Evolutionary conservation across 306 rosid genomes (phyloP), one percentile per base, ranked within the genome.

Genomic region (Alnus glutinosa): DNA sequence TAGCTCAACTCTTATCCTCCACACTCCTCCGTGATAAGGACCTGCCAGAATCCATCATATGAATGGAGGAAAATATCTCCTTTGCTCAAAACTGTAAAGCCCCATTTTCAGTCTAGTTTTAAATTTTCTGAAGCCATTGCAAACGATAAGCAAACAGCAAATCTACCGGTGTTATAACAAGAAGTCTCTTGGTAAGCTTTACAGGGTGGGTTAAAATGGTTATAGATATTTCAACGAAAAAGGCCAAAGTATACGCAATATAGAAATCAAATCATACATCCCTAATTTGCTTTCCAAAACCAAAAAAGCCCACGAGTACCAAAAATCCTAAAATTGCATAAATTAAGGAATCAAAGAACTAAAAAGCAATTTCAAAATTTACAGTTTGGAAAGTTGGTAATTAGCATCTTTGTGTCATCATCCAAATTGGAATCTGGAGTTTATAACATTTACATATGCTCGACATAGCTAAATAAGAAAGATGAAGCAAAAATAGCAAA

Each of bases 11-110:
- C 89, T 81, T 59, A 88, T 80, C 79, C 82, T 85, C 91, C 91
- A 88, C 81, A 88, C 89, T 63, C 89, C 89, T 49, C 89, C 89
- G 34, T 70, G 86, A 83, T 88, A 88, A 81, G 91, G 91, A 85
- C 91, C 91, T 88, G 86, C 62, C 72, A 83, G 61, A 44, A 88
- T 8, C 74, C 83, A 81, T 73, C 77, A 78, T 67, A 75, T 74
- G 64, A 16, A 90, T 74, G 78, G 16, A 59, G 77, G 64, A 50
- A 12, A 77, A 80, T 75, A 76, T 5, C 64, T 52, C 48, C 75
- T 75, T 55, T 52, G 30, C 73, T 37, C 48, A 54, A 63, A 61
- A 18, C 49, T 42, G 51, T 44, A 73, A 63, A 71, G 63, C 34
- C 34, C 58, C 18, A 9, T 47, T 75, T 42, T 51, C 75, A 80